Evolutionary conservation across 139 green algal species (phyloP).

Genomic region (Yamagishiella unicocca): DNA sequence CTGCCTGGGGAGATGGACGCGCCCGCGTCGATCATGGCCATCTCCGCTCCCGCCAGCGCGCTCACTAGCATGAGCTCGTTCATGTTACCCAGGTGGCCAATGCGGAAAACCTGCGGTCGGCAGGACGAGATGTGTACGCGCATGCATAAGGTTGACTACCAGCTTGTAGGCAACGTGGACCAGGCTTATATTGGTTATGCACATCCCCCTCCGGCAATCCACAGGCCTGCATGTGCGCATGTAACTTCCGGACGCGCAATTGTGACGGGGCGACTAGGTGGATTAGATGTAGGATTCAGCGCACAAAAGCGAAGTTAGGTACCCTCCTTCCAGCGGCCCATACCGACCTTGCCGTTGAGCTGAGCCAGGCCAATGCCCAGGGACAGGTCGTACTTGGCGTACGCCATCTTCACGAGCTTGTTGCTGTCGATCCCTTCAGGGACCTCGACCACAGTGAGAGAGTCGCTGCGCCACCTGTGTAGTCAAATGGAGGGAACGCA

Average conservation of each 20-base stretch:
- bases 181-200: too few species aligned
- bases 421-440: slow-evolving; percentile 90
- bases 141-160: too few species aligned
- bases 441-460: slow-evolving; percentile 93
- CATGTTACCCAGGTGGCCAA: slow-evolving; percentile 98
- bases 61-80: slow-evolving; percentile 95
- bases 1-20: slow-evolving; percentile 82
- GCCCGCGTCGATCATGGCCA: slow-evolving; percentile 92
- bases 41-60: slow-evolving; percentile 91
- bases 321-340: too few species aligned
- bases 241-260: too few species aligned
- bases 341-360: slow-evolving; percentile 91
- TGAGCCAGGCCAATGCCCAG: slow-evolving; percentile 91
- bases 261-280: too few species aligned
- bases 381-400: slow-evolving; percentile 96
- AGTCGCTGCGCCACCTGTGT: slow-evolving; percentile 81
- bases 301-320: too few species aligned
- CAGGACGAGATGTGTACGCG: slow-evolving; percentile 34
- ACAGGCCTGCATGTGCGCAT: too few species aligned
- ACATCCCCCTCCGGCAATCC: too few species aligned
- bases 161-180: too few species aligned
- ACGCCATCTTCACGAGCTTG: slow-evolving; percentile 91
- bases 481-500: not conserved
- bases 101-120: slow-evolving; percentile 78
- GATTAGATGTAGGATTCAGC: too few species aligned